Evolutionary conservation across 2,329 filamentous ascomycete genomes (phyloP), one percentile per base, ranked within the genome.

Genomic region (Botrytis aclada): DNA sequence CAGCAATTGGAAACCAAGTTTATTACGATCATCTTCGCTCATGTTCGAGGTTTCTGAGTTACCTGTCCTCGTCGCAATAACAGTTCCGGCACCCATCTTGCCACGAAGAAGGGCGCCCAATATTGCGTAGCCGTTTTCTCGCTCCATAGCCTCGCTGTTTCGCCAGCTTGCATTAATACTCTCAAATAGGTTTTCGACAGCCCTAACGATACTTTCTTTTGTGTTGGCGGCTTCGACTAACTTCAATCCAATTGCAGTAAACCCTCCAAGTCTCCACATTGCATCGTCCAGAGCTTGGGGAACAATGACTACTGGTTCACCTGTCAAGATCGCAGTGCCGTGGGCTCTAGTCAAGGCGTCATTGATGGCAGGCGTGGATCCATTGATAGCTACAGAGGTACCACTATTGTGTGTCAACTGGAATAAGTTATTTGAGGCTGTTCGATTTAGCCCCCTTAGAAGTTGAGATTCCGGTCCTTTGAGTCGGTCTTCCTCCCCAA

Each of bases 91-190:
- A 8, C 92, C 92, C 45, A 97, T 85, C 81, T 97, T 98, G 71
- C 93, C 92, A 71, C 94, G 90, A 37, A 99, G 83, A 29, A 98
- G 86, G 82, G 94, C 90, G 58, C 92, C 92, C 69, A 99, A 84
- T 51, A 98, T 93, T 39, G 93, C 92, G 80, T 98, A 99, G 0
- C 95, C 97, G 77, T 97, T 96, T 74, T 97, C 94, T 78, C 93
- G 91, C 82, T 99, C 96, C 92, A 99, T 98, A 39, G 96, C 95
- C 81, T 99, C 97, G 77, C 96, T 98, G 77, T 98, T 98, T 76
- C 96, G 89, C 96, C 97, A 99, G 80, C 93, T 98, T 76, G 93
- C 92, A 76, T 93, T 92, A 67, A 98, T 92, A 74, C 93, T 93
- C 76, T 93, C 89, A 75, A 98, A 94, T 39, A 97, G 85, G 78